Base-by-base conservation (phyloP, 2,329 filamentous ascomycete species). In the Simplicillium aogashimaense region DNA sequence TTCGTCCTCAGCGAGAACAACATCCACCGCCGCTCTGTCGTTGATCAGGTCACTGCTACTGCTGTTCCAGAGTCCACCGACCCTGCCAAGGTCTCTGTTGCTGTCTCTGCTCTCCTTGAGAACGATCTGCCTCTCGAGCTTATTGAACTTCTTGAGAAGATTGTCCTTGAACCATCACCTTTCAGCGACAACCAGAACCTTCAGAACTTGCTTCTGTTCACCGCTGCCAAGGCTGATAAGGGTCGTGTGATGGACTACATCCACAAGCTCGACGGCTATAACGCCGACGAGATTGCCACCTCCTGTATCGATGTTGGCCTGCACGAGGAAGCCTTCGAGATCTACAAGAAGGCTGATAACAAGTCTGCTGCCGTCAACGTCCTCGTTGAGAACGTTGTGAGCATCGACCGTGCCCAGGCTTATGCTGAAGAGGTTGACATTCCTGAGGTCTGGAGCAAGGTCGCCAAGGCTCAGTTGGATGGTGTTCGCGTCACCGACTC, bases 81-180 rank as follows among this genome's bases (percentile, higher is more conserved):
- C 50, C 92, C 94, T 2, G 82, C 92, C 56, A 94, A 94, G 69
- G 92, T 98, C 29, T 94, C 87, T 1, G 76, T 95, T 49, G 92
- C 92, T 36, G 92, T 98, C 42, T 84, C 94, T 53, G 83, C 89
- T 33, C 94, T 98, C 72, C 78, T 98, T 39, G 81, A 83, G 49
- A 86, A 85, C 42, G 92, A 98, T 56, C 73, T 98, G 50, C 92
- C 92, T 8, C 81, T 82, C 4, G 92, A 98, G 69, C 76, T 98
- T 38, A 97, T 98, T 53, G 94, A 98, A 63, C 78, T 98, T 30
- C 76, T 98, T 14, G 94, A 98, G 72, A 98, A 97, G 79, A 98
- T 98, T 50, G 90, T 98, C 28, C 71, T 98, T n/a, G 92, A 98
- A 70, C 94, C 92, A n/a, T 94, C 90, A 4, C 86, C 86, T 5